Base-by-base conservation (phyloP, 148 eudicot species). In the Spergularia marina region DNA sequence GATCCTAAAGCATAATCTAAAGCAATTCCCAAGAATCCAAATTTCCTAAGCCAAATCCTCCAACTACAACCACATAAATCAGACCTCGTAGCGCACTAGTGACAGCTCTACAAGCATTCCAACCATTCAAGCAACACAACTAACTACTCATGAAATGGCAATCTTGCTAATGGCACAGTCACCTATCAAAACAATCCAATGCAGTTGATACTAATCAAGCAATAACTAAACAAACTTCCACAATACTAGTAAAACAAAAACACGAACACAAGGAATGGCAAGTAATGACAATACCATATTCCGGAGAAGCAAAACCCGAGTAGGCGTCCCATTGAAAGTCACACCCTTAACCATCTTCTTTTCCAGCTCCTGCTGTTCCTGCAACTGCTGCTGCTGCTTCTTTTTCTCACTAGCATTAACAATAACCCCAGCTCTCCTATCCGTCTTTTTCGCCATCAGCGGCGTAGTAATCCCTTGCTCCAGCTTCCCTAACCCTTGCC, bases 381-480 rank as follows among this genome's bases (percentile, higher is more conserved):
- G 77, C 54, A 23, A 23, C 25, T 54, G 74, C 41, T 68, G 73
- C 7, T 79, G 77, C 25, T 79, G 67, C 49, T 80, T 77, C 66
- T 84, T 86, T 0, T 76, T 62, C 69, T 87, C 90, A 58, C 91
- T 90, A 0, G 95, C 97, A 83, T 91, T 94, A 23, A 94, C 95
- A 74, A 94, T 94, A 53, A 89, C 96, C 65, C 98, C 98, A 20
- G 90, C 98, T 72, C 98, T 73, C 76, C 90, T 74, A 84, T 94
- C 97, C 0, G 98, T 94, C 88, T 89, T 94, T 81, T 83, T 94
- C 0, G 94, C 97, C 93, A 94, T 78, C 83, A 94, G 78, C 0
- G 98, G 97, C 6, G 97, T 91, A 0, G 98, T 94, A 56, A 94
- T 94, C 81, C 98, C 98, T 75, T 94, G 98, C 80, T 94, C 98